phyloP scores from a whole-genome alignment of 2,329 filamentous ascomycete species.

The Penicillium sp. region DNA sequence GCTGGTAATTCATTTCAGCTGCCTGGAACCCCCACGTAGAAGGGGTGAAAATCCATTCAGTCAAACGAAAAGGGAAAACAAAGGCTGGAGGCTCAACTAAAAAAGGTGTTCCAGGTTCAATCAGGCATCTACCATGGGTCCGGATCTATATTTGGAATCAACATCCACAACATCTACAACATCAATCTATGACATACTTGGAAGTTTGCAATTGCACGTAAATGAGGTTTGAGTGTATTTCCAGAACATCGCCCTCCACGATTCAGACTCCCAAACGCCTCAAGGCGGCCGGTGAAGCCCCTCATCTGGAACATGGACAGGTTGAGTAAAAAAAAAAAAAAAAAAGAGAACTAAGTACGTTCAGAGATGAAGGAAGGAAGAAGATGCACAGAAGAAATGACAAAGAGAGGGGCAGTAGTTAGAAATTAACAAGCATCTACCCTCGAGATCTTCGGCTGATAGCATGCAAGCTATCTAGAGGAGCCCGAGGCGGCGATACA shows the following conservation, averaged over 20 bases:
- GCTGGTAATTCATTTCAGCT: background rate
- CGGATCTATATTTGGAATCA: slow-evolving; percentile 10
- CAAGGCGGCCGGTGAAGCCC: slow-evolving; percentile 12
- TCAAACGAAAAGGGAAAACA: background rate
- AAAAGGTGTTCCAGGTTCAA: background rate
- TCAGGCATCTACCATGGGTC: slow-evolving; percentile 9
- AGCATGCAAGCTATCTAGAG: background rate
- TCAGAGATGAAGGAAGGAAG: slow-evolving; percentile 12
- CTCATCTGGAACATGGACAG: slow-evolving; percentile 18
- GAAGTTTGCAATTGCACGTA: background rate
- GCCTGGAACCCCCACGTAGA: no score
- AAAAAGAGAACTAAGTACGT: slow-evolving; percentile 19
- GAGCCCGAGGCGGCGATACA: background rate
- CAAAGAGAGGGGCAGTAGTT: slow-evolving; percentile 13
- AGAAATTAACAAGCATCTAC: background rate
- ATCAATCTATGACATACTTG: background rate
- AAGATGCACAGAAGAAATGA: slow-evolving; percentile 10
- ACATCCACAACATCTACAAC: background rate
- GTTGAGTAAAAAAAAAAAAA: background rate
- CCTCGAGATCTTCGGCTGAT: background rate
- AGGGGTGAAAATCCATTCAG: background rate
- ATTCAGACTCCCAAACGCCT: slow-evolving; percentile 24
- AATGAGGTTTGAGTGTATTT: slow-evolving; percentile 13
- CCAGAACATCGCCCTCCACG: slow-evolving; percentile 13
- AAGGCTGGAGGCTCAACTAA: background rate